Evolutionary conservation across 139 green algal species (phyloP).

Genomic region (Volvox reticuliferus): DNA sequence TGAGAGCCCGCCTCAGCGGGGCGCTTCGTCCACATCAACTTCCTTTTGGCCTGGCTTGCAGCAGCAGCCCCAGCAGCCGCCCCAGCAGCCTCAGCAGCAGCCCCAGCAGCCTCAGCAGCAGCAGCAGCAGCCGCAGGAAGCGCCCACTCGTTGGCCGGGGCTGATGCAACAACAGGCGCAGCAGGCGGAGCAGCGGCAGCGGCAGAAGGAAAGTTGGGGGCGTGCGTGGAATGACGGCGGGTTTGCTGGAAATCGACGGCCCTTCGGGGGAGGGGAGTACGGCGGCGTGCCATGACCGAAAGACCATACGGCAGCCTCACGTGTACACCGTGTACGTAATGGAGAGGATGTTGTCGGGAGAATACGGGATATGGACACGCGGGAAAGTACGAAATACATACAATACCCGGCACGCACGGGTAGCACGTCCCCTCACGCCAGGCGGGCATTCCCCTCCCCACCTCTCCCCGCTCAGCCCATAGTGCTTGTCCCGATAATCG

Average conservation of each 20-base stretch:
- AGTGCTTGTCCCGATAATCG: no score
- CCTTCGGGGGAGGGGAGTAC: not conserved
- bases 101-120: not conserved
- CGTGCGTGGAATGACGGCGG: not conserved
- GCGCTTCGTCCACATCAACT: not conserved
- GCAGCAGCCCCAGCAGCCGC: not conserved
- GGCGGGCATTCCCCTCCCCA: no score
- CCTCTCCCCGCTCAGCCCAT: no score
- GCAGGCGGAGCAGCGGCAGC: not conserved
- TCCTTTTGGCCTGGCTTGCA: not conserved
- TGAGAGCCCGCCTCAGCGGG: not conserved
- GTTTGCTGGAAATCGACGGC: not conserved
- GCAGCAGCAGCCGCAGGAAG: not conserved
- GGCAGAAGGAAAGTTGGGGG: not conserved
- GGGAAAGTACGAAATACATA: no score
- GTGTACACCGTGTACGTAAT: no score
- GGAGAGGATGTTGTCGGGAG: no score
- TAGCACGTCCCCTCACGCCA: no score
- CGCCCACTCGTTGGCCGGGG: not conserved
- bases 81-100: not conserved
- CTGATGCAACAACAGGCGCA: not conserved
- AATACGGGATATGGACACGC: no score
- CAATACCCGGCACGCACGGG: no score
- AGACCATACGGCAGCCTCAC: no score
- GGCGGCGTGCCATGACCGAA: not conserved